Base-by-base conservation (phyloP, 2,329 filamentous ascomycete species). In the Neofusicoccum kwambonambiense region DNA sequence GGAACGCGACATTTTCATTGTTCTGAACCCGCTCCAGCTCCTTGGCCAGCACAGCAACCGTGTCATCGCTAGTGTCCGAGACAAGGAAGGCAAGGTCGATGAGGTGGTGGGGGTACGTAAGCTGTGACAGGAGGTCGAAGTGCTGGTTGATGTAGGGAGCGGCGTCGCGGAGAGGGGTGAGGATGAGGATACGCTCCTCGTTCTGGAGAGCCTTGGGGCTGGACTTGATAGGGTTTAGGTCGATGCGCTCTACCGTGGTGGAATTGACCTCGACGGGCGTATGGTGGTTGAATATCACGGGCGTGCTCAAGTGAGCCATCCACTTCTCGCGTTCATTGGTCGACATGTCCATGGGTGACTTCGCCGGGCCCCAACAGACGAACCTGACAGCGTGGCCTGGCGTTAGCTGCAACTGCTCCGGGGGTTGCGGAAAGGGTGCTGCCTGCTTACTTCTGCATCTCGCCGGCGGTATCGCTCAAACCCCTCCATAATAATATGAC, bases 21-120 rank as follows among this genome's bases (percentile, higher is more conserved):
- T 89, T 89, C 79, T 99, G 95, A 63, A 98, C 87, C 64, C 94
- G 88, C 69, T 97, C 89, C 66, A 98, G 83, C 79, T 99, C 95
- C 67, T 89, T 87, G 2, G 91, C 85, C 49, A 99, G 85, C 8
- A 92, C 87, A n/a, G 92, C 92, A 51, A 97, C 81, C 1, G 95
- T 99, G 72, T 98, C 93, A 75, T 99, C 95, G 45, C 83, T 87
- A 64, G 91, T 94, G 77, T 99, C 95, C 69, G 93, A 91, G 63
- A 99, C 92, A 31, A 99, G 86, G 80, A 99, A 99, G 27, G 88
- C 95, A 60, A 99, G 84, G 75, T 99, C 95, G 74, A 99, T 98
- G 64, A 99, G 85, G 68, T 95, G 86, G 79, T 99, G 95, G 12
- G 95, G 95, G 75, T 99, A 99, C 3, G 92, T 93, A 69, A 99